Base-by-base conservation (phyloP, 2,329 filamentous ascomycete genomes). In the Colletotrichum falcatum region DNA sequence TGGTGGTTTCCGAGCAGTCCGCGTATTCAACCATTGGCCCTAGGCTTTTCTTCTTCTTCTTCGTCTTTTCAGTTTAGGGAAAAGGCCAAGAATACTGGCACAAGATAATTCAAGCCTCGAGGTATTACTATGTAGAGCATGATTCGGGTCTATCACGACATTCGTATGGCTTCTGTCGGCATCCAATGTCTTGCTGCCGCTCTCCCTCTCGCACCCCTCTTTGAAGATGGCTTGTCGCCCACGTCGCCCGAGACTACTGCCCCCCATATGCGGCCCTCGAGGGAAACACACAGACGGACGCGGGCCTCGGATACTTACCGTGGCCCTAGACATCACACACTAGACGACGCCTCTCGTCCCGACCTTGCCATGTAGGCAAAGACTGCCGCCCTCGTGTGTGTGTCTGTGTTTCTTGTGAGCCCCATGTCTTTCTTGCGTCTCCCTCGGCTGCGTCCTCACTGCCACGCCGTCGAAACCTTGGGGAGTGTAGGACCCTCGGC, bases 11-110 rank as follows among this genome's bases (percentile, higher is more conserved):
- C 65, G 35, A 65, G 20, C 20, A 42, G 60, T 37, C 53, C 65
- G 54, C 66, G 48, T 54, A 44, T 35, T 48, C 48, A 53, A 53
- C 37, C 35, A 55, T 46, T n/a, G n/a, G n/a, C n/a, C n/a, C n/a
- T n/a, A n/a, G n/a, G n/a, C n/a, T n/a, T n/a, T n/a, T n/a, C n/a
- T n/a, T n/a, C n/a, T n/a, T n/a, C n/a, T n/a, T n/a, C n/a, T n/a
- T n/a, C n/a, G n/a, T n/a, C n/a, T n/a, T n/a, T n/a, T n/a, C n/a
- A n/a, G 16, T 48, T 55, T 61, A 64, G 44, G 44, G 44, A 64
- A 9, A 20, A 20, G 46, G 20, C 20, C 46, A 35, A 46, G n/a
- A 30, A 46, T 39, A 23, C 46, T 6, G 49, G 46, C 26, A 35
- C 20, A 20, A 53, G 16, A 26, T 20, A 51, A 51, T 8, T 26